A percentile compares a stretch with the other conserved stretches of the same genome.
Conservation (phyloP, 1,284 basidiomycete species). For the Butyriboletus appendiculatus region DNA sequence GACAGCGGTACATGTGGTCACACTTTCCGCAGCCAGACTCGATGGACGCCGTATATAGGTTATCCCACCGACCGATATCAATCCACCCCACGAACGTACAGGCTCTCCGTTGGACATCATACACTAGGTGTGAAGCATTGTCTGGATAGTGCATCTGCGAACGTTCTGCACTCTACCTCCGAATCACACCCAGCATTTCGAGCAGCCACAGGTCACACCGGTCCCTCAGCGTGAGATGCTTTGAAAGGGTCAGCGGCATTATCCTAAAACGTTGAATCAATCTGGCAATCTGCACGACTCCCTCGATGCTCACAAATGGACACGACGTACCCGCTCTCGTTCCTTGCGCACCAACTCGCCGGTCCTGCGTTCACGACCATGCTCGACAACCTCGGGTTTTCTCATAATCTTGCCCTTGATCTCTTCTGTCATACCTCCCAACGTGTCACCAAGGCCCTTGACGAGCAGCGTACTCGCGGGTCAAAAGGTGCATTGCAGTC, state of each 20-base stretch:
- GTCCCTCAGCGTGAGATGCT: background rate
- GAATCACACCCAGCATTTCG: background rate
- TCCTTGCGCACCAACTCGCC: slow-evolving; percentile 51
- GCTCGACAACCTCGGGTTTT: slow-evolving; percentile 47
- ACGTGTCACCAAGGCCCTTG: slow-evolving; percentile 46
- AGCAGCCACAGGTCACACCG: background rate
- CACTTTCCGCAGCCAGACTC: background rate
- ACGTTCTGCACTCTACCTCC: background rate
- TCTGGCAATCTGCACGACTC: no score
- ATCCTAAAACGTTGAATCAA: slow-evolving; percentile 1
- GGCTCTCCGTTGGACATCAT: background rate
- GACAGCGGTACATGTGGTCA: background rate
- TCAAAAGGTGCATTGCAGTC: background rate
- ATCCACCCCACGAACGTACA: background rate
- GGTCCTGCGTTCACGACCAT: slow-evolving; percentile 47
- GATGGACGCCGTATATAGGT: background rate
- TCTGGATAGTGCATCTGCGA: background rate
- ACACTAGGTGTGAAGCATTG: no score
- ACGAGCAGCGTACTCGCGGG: background rate
- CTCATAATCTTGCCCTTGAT: slow-evolving; percentile 50
- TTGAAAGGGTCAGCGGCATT: slow-evolving; percentile 3
- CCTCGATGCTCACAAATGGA: background rate
- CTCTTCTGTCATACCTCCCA: slow-evolving; percentile 52
- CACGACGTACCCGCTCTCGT: slow-evolving; percentile 37
- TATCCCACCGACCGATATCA: background rate